phyloP scores from a whole-genome alignment of 495 filamentous ascomycete species.

The Xylaria grammica region DNA sequence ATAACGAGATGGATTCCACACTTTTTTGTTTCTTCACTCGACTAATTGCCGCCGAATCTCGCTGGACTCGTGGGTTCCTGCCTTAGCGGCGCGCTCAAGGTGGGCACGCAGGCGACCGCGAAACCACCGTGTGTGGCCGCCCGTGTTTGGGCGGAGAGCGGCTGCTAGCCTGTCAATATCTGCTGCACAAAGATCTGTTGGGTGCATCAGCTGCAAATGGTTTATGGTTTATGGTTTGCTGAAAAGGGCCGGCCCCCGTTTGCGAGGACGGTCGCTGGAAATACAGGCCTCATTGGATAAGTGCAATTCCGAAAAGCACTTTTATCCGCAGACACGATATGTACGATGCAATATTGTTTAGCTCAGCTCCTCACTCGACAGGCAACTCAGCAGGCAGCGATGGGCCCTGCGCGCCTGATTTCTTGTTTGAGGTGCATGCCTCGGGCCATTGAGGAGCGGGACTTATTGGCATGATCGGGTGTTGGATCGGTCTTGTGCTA shows the following conservation, averaged over 20 bases:
- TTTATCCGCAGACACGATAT: not conserved
- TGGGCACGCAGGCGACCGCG: no score
- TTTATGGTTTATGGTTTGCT: conserved; percentile 13
- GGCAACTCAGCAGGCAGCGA: conserved; percentile 6
- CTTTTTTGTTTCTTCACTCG: not conserved
- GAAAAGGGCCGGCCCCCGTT: not conserved
- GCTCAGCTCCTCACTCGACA: not conserved
- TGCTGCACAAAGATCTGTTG: not conserved
- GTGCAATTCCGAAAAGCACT: not conserved
- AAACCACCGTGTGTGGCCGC: no score
- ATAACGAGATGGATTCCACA: not conserved
- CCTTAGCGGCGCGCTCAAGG: conserved; percentile 2
- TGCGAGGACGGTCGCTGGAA: not conserved
- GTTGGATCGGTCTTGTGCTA: not conserved
- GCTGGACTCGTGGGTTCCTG: conserved; percentile 3
- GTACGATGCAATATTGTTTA: conserved; percentile 11
- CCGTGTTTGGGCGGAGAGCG: conserved; percentile 4
- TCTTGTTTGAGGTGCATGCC: not conserved
- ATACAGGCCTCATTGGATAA: no score
- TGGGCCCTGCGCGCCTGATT: not conserved
- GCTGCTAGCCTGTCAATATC: conserved; percentile 1
- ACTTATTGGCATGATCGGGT: not conserved
- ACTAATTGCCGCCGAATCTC: conserved; percentile 9
- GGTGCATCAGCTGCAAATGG: not conserved
- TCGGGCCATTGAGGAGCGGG: not conserved